phyloP scores from a whole-genome alignment of 2,329 filamentous ascomycete species.

The Pseudocercospora cruenta region DNA sequence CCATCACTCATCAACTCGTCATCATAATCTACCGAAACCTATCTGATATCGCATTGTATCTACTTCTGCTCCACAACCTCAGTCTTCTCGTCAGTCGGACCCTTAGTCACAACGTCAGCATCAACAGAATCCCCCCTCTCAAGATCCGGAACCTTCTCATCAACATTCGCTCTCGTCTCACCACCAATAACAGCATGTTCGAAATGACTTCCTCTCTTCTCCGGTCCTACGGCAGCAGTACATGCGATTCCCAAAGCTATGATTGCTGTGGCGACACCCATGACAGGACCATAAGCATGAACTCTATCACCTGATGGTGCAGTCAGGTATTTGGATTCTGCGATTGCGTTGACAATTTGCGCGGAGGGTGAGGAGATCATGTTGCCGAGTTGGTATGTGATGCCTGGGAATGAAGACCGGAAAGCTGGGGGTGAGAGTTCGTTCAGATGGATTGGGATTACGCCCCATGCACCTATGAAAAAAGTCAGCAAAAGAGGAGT shows the following conservation, averaged over 20 bases:
- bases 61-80: conserved; percentile 17
- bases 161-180: conserved; percentile 12
- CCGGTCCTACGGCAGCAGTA: conserved; percentile 71
- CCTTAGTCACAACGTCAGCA: conserved; percentile 5
- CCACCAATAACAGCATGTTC: conserved; percentile 55
- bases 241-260: conserved; percentile 70
- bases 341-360: conserved; percentile 76
- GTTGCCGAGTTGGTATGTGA: conserved; percentile 71
- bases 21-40: background rate
- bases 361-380: conserved; percentile 73
- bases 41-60: background rate
- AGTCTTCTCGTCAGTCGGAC: conserved; percentile 10
- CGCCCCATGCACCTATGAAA: conserved; percentile 57
- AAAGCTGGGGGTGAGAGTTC: conserved; percentile 72
- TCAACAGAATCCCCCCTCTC: conserved; percentile 22
- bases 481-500: background rate
- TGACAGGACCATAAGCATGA: conserved; percentile 73
- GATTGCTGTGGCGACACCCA: conserved; percentile 77
- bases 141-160: conserved; percentile 22
- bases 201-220: conserved; percentile 73
- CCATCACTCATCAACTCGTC: background rate
- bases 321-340: conserved; percentile 64
- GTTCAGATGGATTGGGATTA: conserved; percentile 74
- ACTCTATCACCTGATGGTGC: conserved; percentile 50
- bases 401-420: conserved; percentile 70